Evolutionary conservation across 208 protist genomes (phyloP), one percentile per base, ranked within the genome.

Genomic region (Trypanosoma platydactyli): DNA sequence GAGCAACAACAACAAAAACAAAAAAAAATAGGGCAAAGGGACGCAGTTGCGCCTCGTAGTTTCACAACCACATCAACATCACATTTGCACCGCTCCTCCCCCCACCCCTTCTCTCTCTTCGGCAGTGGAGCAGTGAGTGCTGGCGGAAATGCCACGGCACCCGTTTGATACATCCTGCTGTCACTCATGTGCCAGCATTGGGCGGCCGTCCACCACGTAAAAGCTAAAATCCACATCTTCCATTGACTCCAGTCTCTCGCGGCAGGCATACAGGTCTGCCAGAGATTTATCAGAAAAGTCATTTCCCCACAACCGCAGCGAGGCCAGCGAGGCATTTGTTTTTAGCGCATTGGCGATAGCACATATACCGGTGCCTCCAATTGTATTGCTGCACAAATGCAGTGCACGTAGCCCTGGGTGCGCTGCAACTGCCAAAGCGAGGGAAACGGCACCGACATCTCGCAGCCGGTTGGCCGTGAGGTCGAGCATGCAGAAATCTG

Each of bases 221-320:
- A 89, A 51, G 18, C 73, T 80, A 70, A 94, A 84, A 66, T 94
- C 88, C 20, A 77, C 51, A 33, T 68, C 25, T 3, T 77, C 60
- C 45, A 94, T 59, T 20, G 56, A 59, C 49, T 79, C 54, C 7
- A 91, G 51, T 51, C 77, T 68, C 12, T 76, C 75, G n/a, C 81
- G 75, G 15, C 76, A 62, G n/a, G 56, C 24, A 58, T 80, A 83
- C 1, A 93, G 48, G 18, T 76, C 70, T 9, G 33, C 49, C 18
- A 81, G 73, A 12, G 80, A 69, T 4, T 50, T 57, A 5, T 77
- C 81, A 5, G 75, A 76, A 57, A 91, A 76, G 49, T 77, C 73
- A 63, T 94, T 94, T 42, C 88, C 88, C 88, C 88, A 94, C 29
- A 91, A 27, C n/a, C 66, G 57, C 1, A 94, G 52, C 51, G 68